Conservation (phyloP, 371 early-diverging fungal genomes). For the Batkoa obscura region DNA sequence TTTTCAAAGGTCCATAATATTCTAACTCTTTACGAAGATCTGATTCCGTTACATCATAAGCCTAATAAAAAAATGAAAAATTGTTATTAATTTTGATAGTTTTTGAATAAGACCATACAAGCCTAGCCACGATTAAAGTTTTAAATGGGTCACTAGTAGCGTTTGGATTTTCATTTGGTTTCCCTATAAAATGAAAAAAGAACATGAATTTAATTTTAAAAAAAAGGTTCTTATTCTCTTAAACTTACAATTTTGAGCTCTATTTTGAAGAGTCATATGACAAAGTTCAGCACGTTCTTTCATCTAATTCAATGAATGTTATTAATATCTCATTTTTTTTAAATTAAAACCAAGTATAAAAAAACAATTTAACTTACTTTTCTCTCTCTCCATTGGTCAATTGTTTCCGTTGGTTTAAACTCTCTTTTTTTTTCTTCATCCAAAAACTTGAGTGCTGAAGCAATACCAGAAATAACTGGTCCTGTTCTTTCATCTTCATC, state of each 20-base stretch:
- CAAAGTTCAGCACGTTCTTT: too few species aligned
- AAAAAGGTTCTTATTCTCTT: too few species aligned
- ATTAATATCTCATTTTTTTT: too few species aligned
- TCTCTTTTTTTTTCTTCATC: slow-evolving; percentile 34
- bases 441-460: slow-evolving; percentile 32
- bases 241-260: too few species aligned
- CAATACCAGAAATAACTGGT: slow-evolving; percentile 40
- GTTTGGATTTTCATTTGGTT: slow-evolving; percentile 42
- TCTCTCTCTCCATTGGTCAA: slow-evolving; percentile 44
- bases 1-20: slow-evolving; percentile 59
- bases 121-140: slow-evolving; percentile 73
- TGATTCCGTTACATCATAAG: slow-evolving; percentile 63
- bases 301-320: too few species aligned
- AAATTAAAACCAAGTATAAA: not conserved
- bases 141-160: slow-evolving; percentile 80
- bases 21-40: slow-evolving; percentile 65
- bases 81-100: not conserved
- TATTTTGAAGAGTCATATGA: too few species aligned
- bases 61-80: slow-evolving; percentile 11
- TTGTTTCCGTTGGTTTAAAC: slow-evolving; percentile 51
- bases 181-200: slow-evolving; percentile 21
- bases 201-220: too few species aligned
- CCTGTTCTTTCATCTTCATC: slow-evolving; percentile 41
- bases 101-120: slow-evolving; percentile 19
- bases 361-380: slow-evolving; percentile 21